These are phyloP conservation scores for Flaveria brownii DNA, from an alignment of 129 eudicot genomes.

Conservation along the genomic window DNA sequence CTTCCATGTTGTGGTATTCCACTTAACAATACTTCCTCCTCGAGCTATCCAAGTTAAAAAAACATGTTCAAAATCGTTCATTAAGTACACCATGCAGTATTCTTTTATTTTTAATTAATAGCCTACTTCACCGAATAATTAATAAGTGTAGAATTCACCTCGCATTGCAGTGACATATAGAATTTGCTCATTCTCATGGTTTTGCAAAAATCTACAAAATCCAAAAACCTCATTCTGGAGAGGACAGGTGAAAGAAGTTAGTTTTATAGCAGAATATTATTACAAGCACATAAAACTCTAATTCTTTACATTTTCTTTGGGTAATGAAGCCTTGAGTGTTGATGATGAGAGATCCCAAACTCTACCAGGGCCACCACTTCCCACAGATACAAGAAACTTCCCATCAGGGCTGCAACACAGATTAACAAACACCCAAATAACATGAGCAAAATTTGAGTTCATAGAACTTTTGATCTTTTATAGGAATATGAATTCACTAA, in stretches of 20 bases:
- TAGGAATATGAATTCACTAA: not conserved
- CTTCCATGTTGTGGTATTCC: slow-evolving; percentile 73
- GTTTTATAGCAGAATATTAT: slow-evolving; percentile 2
- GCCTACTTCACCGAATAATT: not conserved
- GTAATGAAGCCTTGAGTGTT: slow-evolving; percentile 61
- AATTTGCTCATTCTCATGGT: slow-evolving; percentile 48
- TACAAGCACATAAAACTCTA: not conserved
- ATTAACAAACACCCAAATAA: not conserved
- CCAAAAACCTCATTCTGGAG: slow-evolving; percentile 82
- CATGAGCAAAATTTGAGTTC: not conserved
- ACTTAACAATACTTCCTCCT: slow-evolving; percentile 74
- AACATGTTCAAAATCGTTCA: not conserved
- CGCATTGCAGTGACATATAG: slow-evolving; percentile 69
- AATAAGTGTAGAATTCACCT: slow-evolving; percentile 41
- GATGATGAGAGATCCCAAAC: slow-evolving; percentile 81
- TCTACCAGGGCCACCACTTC: slow-evolving; percentile 83
- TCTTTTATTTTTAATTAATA: not conserved
- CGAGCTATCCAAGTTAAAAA: slow-evolving; percentile 46
- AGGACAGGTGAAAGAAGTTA: slow-evolving; percentile 21
- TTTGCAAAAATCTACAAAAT: slow-evolving; percentile 71
- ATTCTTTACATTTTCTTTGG: slow-evolving; percentile 61
- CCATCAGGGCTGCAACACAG: slow-evolving; percentile 77
- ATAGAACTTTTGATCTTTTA: not conserved
- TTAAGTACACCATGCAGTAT: not conserved
- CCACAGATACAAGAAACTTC: slow-evolving; percentile 79